These are phyloP conservation scores for Polygonum maritimum DNA, from an alignment of 148 eudicot genomes.

Conservation along the genomic window DNA sequence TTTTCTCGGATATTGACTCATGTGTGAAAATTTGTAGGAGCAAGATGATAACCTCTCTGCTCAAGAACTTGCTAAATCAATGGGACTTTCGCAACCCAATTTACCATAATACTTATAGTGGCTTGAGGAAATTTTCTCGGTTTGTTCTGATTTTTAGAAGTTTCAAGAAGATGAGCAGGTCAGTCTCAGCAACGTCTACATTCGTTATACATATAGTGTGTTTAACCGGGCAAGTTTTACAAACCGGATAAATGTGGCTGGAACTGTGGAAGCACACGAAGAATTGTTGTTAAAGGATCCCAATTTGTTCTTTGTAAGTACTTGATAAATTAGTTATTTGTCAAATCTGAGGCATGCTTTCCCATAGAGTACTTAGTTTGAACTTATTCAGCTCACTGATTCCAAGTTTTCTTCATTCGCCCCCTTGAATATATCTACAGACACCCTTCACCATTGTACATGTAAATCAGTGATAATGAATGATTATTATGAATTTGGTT, in stretches of 20 bases:
- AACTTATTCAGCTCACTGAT: not conserved
- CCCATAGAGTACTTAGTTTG: not conserved
- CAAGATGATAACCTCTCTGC: conserved; percentile 35
- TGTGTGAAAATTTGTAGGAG: conserved; percentile 16
- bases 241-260: not conserved
- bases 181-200: not conserved
- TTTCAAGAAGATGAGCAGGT: not conserved
- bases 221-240: not conserved
- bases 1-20: not conserved
- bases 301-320: not conserved
- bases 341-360: conserved; percentile 2
- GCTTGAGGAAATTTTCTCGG: not conserved
- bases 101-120: conserved; percentile 18
- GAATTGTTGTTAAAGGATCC: not conserved
- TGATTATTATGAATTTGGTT: not conserved
- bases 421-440: not conserved
- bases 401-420: not conserved
- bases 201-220: not conserved
- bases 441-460: not conserved
- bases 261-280: not conserved
- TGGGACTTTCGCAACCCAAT: conserved; percentile 46
- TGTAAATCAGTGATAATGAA: not conserved
- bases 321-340: not conserved
- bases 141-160: not conserved
- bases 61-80: conserved; percentile 35